A percentile compares a stretch with the other conserved stretches of the same genome.
These are phyloP conservation scores for Inonotus hispidus DNA, from an alignment of 1,284 basidiomycete species.

Conservation along the genomic window DNA sequence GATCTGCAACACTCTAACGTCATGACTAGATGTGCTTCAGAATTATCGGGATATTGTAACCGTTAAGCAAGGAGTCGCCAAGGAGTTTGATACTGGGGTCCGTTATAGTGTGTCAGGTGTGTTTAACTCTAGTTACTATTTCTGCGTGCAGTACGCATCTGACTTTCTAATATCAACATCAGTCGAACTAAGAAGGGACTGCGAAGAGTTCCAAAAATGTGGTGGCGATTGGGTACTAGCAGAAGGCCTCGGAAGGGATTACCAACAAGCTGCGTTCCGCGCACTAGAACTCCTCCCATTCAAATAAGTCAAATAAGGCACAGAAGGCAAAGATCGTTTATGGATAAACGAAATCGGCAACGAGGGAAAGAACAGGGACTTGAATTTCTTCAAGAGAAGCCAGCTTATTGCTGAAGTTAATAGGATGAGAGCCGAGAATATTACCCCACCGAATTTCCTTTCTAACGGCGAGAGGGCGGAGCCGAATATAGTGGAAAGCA, in stretches of 20 bases:
- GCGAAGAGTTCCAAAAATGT: background rate
- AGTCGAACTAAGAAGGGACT: background rate
- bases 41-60: no score
- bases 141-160: no score
- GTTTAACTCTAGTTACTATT: no score
- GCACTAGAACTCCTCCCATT: no score
- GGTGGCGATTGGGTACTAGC: background rate
- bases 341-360: background rate
- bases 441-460: background rate
- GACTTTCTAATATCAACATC: no score
- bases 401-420: background rate
- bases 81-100: no score
- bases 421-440: background rate
- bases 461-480: background rate
- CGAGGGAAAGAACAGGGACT: background rate
- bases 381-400: background rate
- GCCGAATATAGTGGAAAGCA: background rate
- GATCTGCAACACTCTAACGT: no score
- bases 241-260: background rate
- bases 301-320: background rate
- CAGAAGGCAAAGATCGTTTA: background rate
- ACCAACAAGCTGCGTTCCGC: background rate
- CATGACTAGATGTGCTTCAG: no score
- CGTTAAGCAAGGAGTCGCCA: no score
- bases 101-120: no score